Base-by-base conservation (phyloP, 2,329 filamentous ascomycete species). In the Lachnellula subtilissima region DNA sequence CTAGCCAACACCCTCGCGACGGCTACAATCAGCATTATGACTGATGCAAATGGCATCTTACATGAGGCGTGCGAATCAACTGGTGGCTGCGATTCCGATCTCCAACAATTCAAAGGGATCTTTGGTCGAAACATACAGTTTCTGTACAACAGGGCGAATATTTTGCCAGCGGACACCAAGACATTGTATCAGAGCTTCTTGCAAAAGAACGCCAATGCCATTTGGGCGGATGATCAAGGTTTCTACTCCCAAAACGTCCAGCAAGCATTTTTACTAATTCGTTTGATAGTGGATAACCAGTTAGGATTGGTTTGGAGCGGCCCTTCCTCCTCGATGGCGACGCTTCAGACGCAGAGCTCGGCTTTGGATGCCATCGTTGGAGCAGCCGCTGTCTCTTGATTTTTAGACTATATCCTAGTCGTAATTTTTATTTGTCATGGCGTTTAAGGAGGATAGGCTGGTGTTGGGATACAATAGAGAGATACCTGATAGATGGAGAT, bases 41-140 rank as follows among this genome's bases (percentile, higher is more conserved):
- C 75, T 4, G 74, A 78, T 57, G 55, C 69, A 0, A 69, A 76
- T 52, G 75, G 77, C 11, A 73, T 85, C 25, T 70, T 86, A 1
- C 75, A 75, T 56, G 82, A 85, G 56, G 60, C 68, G 11, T 84
- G 82, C 61, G 82, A 85, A 62, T 75, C 28, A 9, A 32, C 77
- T 1, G 66, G 73, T 56, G 75, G 73, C 7, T 69, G 67, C 37
- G 49, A 60, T 11, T 68, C 65, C 17, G 79, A 85, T 57, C 79
- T 76, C 1, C 76, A 81, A 36, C 83, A 88, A 65, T 91, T 90
- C 77, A 90, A 91, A 70, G 87, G 87, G 3, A 75, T 89, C 37
- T 88, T 89, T 60, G 76, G 82, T 15, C 78, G 85, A 19, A 88
- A 88, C 65, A 72, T 91, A 19, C 75, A 77, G 36, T 78, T 80